Conservation (phyloP, 1,284 basidiomycete genomes). For the Athelia psychrophila region DNA sequence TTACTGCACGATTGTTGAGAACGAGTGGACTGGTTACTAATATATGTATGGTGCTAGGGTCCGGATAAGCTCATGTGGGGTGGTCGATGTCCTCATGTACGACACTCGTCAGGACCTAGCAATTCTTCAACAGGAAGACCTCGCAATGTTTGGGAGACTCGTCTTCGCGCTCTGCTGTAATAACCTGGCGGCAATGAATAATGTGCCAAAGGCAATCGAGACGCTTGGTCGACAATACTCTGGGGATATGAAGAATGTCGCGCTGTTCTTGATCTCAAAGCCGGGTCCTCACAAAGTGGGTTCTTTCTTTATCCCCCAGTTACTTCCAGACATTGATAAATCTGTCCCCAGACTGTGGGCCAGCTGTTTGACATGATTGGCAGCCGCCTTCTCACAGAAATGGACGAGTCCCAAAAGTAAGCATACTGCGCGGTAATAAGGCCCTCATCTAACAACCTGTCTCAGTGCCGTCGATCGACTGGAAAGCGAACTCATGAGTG, state of each 20-base stretch:
- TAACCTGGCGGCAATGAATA: slow-evolving; percentile 57
- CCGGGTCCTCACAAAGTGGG: slow-evolving; percentile 60
- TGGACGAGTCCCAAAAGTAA: slow-evolving; percentile 81
- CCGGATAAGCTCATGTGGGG: slow-evolving; percentile 79
- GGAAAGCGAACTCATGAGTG: slow-evolving; percentile 82
- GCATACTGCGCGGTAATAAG: slow-evolving; percentile 22
- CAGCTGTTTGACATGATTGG: slow-evolving; percentile 82
- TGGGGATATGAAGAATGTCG: slow-evolving; percentile 78
- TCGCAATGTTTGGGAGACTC: slow-evolving; percentile 84
- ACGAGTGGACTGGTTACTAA: neutral
- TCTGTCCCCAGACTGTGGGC: slow-evolving; percentile 59
- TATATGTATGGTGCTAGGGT: slow-evolving; percentile 46
- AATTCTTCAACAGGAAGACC: slow-evolving; percentile 82
- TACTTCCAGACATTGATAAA: neutral
- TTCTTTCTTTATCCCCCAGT: neutral
- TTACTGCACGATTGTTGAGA: neutral
- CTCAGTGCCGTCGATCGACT: slow-evolving; percentile 76
- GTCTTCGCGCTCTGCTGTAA: slow-evolving; percentile 80
- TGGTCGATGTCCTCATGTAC: slow-evolving; percentile 82
- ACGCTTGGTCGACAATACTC: slow-evolving; percentile 75
- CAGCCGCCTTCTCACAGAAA: slow-evolving; percentile 72
- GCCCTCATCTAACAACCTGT: neutral
- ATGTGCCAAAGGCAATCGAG: slow-evolving; percentile 78
- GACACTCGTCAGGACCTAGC: slow-evolving; percentile 64
- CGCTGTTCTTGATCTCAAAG: slow-evolving; percentile 78